These are phyloP conservation scores for Euclidium syriacum DNA, from an alignment of 345 rosid genomes.

Conservation along the genomic window DNA sequence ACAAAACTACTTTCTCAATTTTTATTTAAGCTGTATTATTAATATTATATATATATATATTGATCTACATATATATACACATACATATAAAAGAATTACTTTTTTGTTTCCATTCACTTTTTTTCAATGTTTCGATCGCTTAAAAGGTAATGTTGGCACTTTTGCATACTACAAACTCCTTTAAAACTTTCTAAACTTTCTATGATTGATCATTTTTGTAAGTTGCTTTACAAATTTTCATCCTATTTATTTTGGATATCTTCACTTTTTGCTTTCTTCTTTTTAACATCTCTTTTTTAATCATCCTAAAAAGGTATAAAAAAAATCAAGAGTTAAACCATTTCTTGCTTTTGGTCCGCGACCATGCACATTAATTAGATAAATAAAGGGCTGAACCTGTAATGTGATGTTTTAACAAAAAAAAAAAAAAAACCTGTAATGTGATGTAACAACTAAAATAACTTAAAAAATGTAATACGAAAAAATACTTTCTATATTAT, in stretches of 20 bases:
- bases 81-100: constrained; percentile 2
- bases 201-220: constrained; percentile 11
- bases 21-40: neutral
- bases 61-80: neutral
- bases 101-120: constrained; percentile 2
- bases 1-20: neutral
- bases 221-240: constrained; percentile 7
- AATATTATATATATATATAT: neutral
- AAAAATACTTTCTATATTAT: too few species aligned
- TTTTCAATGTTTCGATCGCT: neutral
- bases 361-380: constrained; percentile 1
- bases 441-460: neutral
- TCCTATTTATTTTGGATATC: constrained; percentile 10
- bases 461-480: neutral
- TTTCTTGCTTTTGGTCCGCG: constrained; percentile 19
- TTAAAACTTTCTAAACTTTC: constrained; percentile 14
- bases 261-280: neutral
- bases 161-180: constrained; percentile 22
- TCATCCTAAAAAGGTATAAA: constrained; percentile 1
- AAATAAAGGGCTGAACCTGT: neutral
- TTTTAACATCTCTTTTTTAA: constrained; percentile 7
- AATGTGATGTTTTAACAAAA: neutral
- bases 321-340: constrained; percentile 5
- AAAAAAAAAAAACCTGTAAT: neutral
- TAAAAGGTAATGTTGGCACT: constrained; percentile 23